Evolutionary conservation across 2,329 filamentous ascomycete species (phyloP), one percentile per base, ranked within the genome.

Genomic region (Alternaria solani): DNA sequence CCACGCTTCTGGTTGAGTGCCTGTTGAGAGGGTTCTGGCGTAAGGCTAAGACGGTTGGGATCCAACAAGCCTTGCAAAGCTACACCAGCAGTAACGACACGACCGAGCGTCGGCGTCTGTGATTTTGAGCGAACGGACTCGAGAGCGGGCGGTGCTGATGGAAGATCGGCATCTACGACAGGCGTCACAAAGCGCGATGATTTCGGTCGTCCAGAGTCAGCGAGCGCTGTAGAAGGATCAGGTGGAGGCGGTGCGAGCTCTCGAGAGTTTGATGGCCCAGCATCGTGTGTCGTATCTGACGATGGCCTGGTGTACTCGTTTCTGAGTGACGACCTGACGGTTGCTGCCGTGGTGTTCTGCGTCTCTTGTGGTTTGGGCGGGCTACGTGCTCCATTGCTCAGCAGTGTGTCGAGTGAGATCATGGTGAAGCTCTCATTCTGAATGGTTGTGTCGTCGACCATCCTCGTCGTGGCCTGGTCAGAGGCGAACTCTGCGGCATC

Each of bases 381-480:
- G 46, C 72, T 70, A 11, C 71, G 59, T 12, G 64, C 65, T 32
- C 66, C 70, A 41, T 63, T 71, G 42, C 75, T 78, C 30, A 78
- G 78, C 32, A 85, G 64, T 2, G 82, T 83, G 36, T 83, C 80
- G 11, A 83, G 72, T 3, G 82, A 83, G 1, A 85, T 77, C 79
- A 85, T 83, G 58, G 81, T 85, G 68, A 85, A 84, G 54, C 81
- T 81, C 64, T 84, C 82, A 61, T 82, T 83, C 43, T 81, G 76
- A n/a, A 83, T 73, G 0, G 82, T 84, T 9, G 78, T 76, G 39
- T 84, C 82, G 23, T 82, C 82, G 4, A 68, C 72, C 69, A 74
- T 72, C 14, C 74, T 67, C 3, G 73, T 76, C 0, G 70, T 63
- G n/a, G 70, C 71, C 61, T 76, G 72, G 11, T 77, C 72, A 52